These are phyloP conservation scores for Claviceps sp. DNA, from an alignment of 2,329 filamentous ascomycete species.

Conservation along the genomic window DNA sequence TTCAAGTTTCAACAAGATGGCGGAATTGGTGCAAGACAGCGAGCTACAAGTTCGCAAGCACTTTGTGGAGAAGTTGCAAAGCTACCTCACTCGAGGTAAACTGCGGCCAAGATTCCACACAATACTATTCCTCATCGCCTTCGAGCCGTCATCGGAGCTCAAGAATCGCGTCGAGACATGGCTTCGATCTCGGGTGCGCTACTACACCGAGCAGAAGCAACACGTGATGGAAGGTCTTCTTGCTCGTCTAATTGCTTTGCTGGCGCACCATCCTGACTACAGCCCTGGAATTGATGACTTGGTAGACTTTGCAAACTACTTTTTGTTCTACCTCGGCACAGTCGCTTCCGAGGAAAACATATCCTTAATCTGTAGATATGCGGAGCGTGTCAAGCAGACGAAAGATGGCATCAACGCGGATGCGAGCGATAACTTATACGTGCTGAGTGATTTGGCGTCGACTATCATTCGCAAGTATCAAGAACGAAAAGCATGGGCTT, in stretches of 20 bases:
- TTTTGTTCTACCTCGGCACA: constrained; percentile 74
- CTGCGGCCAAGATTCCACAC: constrained; percentile 72
- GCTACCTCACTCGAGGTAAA: constrained; percentile 64
- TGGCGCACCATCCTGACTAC: constrained; percentile 92
- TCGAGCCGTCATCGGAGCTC: constrained; percentile 66
- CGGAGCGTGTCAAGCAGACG: constrained; percentile 84
- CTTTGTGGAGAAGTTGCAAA: constrained; percentile 79
- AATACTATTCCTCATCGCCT: constrained; percentile 79
- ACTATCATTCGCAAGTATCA: constrained; percentile 73
- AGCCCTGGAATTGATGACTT: constrained; percentile 52
- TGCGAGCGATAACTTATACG: constrained; percentile 64
- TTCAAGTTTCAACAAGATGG: constrained; percentile 66
- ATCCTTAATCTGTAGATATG: constrained; percentile 79
- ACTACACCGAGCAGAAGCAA: constrained; percentile 44
- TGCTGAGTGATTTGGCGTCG: constrained; percentile 77
- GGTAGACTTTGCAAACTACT: constrained; percentile 73
- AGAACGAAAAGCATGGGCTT: constrained; percentile 71
- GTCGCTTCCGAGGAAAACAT: constrained; percentile 81
- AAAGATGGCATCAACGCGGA: constrained; percentile 60
- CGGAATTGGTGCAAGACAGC: constrained; percentile 68
- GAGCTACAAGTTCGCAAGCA: constrained; percentile 59
- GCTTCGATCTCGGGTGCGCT: constrained; percentile 67
- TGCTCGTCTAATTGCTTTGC: constrained; percentile 68
- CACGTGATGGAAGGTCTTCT: constrained; percentile 69
- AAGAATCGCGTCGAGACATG: constrained; percentile 71